phyloP scores from a whole-genome alignment of 208 protist genomes.

The Acanthamoeba divionensis region DNA sequence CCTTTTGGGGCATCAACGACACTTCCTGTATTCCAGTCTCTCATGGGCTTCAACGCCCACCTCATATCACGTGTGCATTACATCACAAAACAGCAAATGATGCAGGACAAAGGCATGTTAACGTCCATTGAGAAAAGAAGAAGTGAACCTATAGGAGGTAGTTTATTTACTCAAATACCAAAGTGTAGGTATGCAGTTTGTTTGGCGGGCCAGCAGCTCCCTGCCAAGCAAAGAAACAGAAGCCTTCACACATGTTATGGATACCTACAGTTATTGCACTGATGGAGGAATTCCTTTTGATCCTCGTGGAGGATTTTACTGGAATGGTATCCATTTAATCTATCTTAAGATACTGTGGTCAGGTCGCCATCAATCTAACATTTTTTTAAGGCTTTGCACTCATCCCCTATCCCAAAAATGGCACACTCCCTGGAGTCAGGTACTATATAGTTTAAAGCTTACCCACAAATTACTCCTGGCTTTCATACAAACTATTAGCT shows the following conservation, averaged over 20 bases:
- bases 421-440: not conserved
- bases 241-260: conserved; percentile 37
- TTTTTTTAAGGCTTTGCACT: not conserved
- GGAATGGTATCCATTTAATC: not conserved
- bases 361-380: not conserved
- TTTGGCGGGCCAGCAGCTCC: not conserved
- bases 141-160: not conserved
- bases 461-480: not conserved
- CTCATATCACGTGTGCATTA: not conserved
- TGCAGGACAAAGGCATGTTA: not conserved
- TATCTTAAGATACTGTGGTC: not conserved
- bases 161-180: not conserved
- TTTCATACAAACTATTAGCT: not conserved
- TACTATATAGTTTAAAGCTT: not conserved
- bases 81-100: not conserved
- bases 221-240: not conserved
- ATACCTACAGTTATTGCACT: conserved; percentile 3
- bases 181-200: not conserved
- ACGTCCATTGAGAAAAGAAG: not conserved
- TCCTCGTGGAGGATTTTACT: not conserved
- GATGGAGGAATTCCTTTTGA: not conserved
- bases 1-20: conserved; percentile 35
- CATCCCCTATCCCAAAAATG: not conserved
- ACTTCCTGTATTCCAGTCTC: not conserved
- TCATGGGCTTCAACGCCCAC: conserved; percentile 11